Base-by-base conservation (phyloP, 768 basidiomycete species). In the Boletus pseudo-olivaceus region DNA sequence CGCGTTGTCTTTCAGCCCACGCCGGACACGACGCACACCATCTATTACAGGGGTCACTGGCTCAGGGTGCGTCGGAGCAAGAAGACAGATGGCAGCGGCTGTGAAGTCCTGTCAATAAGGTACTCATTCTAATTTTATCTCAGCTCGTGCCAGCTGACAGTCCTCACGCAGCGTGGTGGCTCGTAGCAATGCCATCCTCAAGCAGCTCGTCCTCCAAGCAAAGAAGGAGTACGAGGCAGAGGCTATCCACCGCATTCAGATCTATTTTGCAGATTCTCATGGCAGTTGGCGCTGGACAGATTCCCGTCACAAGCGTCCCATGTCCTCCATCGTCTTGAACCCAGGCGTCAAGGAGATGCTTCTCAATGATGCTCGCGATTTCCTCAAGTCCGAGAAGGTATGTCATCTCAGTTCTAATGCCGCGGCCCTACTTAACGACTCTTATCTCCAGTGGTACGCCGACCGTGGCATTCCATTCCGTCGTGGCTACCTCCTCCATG, bases 381-480 rank as follows among this genome's bases (percentile, higher is more conserved):
- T 93, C 68, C 78, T 93, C 62, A 84, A 82, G 61, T 86, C 85
- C 53, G 90, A 93, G 71, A 90, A 89, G 80, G 88, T 81, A 65
- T 72, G 67, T 30, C 49, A 8, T 61, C 20, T 61, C 17, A 9
- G 27, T 14, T 7, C 12, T 14, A 23, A 30, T 39, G 9, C 47
- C 19, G 7, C n/a, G 5, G 23, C 32, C 32, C 50, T 33, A 27
- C 41, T 46, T 53, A 43, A 41, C 39, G 15, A 57, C 14, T 7
- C 49, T 53, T 5, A 34, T 57, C 23, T 30, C 53, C 33, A 90
- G 83, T 93, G 92, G 92, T 94, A 93, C 62, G 88, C 89, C n/a
- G 88, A 92, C 70, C 85, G 92, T 62, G 92, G 92, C 47, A 93
- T 93, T 60, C 92, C 92, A 30, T 93, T 90, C 81, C 87, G 92